Conservation (phyloP, 2,329 filamentous ascomycete species). For the Beauveria sp. region DNA sequence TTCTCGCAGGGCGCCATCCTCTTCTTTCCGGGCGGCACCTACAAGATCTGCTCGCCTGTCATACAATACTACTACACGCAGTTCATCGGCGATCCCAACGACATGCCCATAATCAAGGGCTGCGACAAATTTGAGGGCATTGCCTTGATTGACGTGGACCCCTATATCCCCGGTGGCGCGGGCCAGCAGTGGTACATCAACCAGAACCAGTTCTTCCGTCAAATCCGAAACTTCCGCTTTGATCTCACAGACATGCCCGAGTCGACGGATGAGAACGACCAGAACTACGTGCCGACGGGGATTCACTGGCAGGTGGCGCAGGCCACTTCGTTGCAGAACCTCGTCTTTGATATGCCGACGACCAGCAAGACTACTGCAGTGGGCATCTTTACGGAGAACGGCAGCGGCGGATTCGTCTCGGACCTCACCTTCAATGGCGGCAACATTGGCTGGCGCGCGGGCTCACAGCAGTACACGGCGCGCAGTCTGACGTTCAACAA, state of each 20-base stretch:
- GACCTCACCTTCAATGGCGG: slow-evolving; percentile 46
- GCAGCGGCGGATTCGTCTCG: slow-evolving; percentile 51
- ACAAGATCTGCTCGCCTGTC: slow-evolving; percentile 48
- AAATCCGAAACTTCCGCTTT: slow-evolving; percentile 51
- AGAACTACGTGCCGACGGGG: slow-evolving; percentile 30
- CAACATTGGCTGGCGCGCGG: slow-evolving; percentile 46
- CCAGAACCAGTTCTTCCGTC: slow-evolving; percentile 54
- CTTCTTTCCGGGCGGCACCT: slow-evolving; percentile 64
- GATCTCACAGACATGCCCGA: slow-evolving; percentile 44
- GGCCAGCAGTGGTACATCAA: slow-evolving; percentile 44
- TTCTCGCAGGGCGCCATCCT: slow-evolving; percentile 58
- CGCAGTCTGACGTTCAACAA: slow-evolving; percentile 55
- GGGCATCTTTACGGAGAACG: slow-evolving; percentile 42
- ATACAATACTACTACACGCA: slow-evolving; percentile 71
- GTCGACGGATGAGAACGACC: slow-evolving; percentile 23
- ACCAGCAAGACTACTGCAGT: too few species aligned
- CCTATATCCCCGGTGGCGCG: slow-evolving; percentile 40
- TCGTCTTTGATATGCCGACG: slow-evolving; percentile 44
- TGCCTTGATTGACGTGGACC: slow-evolving; percentile 62
- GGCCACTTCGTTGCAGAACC: slow-evolving; percentile 51
- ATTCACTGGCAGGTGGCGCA: slow-evolving; percentile 57
- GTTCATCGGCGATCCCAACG: slow-evolving; percentile 59
- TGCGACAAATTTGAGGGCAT: slow-evolving; percentile 53
- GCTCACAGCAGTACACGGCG: slow-evolving; percentile 60
- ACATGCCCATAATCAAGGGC: slow-evolving; percentile 47